Evolutionary conservation across 2,329 filamentous ascomycete species (phyloP).

Genomic region (Penicillium capsulatum): DNA sequence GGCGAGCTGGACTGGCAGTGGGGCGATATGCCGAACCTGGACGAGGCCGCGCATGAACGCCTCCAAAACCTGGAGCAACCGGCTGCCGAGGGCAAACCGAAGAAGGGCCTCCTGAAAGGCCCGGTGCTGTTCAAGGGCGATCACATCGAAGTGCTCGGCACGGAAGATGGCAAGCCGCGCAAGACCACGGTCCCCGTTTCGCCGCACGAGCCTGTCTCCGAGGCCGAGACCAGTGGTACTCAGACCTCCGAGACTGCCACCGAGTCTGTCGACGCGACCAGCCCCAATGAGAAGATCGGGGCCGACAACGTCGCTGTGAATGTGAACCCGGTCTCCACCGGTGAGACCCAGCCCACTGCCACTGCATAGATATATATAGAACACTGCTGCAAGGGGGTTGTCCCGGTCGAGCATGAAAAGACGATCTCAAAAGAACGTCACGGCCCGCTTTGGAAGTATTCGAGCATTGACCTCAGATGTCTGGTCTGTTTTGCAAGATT

Average conservation of each 20-base stretch:
- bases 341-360: conserved; percentile 11
- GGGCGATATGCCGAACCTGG: conserved; percentile 70
- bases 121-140: conserved; percentile 35
- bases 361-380: conserved; percentile 12
- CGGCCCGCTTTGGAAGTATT: no score
- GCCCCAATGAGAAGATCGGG: background rate
- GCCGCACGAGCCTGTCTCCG: background rate
- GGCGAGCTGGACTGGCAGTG: conserved; percentile 79
- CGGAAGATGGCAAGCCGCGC: conserved; percentile 33
- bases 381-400: no score
- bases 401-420: no score
- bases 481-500: no score
- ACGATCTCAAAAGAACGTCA: no score
- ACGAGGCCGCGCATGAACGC: conserved; percentile 45
- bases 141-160: conserved; percentile 32
- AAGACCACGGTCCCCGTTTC: conserved; percentile 26
- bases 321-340: conserved; percentile 4
- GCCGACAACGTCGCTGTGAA: conserved; percentile 4
- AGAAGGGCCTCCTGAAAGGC: conserved; percentile 32
- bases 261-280: conserved; percentile 1
- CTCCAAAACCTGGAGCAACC: conserved; percentile 30
- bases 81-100: conserved; percentile 22
- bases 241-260: background rate
- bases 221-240: background rate
- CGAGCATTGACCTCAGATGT: no score